Conservation (phyloP, 2,329 filamentous ascomycete species). For the Fusarium sp. region DNA sequence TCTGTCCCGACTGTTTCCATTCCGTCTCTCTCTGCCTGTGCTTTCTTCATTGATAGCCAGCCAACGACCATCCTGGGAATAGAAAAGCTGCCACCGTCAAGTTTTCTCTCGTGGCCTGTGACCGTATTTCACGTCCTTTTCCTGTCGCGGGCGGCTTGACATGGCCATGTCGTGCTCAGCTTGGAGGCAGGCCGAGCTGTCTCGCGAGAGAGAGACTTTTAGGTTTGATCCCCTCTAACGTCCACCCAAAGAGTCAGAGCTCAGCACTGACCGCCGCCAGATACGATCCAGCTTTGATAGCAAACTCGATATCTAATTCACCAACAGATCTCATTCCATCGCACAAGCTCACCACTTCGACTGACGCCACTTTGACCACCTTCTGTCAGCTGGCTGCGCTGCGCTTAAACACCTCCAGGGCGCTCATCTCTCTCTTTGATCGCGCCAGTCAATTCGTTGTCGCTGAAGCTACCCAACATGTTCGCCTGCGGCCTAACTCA, state of each 20-base stretch:
- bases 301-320: not conserved
- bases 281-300: conserved; percentile 1
- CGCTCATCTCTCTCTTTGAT: conserved; percentile 5
- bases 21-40: too few relatives aligned
- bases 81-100: not conserved
- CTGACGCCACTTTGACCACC: not conserved
- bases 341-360: not conserved
- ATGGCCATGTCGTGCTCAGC: not conserved
- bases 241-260: too few relatives aligned
- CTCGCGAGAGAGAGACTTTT: conserved; percentile 13
- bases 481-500: not conserved
- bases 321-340: not conserved
- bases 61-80: too few relatives aligned
- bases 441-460: conserved; percentile 1
- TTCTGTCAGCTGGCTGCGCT: conserved; percentile 6
- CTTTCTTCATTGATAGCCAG: too few relatives aligned
- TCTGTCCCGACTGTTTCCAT: too few relatives aligned
- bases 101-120: not conserved
- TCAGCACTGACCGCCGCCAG: not conserved
- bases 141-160: too few relatives aligned
- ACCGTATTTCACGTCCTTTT: too few relatives aligned
- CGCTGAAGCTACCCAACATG: not conserved
- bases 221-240: not conserved
- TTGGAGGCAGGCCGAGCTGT: not conserved
- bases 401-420: not conserved